Conservation (phyloP, 2,329 filamentous ascomycete genomes). For the Curvularia spicifera region DNA sequence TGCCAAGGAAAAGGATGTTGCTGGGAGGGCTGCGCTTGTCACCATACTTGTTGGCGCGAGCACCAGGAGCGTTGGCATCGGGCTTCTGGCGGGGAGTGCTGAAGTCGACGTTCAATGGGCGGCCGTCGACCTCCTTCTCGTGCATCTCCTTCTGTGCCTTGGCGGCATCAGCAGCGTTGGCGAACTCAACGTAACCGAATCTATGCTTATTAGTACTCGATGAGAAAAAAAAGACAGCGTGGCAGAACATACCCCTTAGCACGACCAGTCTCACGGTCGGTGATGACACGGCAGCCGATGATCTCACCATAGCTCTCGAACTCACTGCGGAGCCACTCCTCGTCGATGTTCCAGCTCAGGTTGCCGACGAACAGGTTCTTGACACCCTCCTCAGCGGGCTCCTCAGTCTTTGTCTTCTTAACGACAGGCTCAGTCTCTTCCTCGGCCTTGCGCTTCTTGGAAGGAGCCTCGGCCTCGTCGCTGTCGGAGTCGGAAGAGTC, state of each 20-base stretch:
- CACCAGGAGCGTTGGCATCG: slow-evolving; percentile 51
- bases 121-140: slow-evolving; percentile 74
- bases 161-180: slow-evolving; percentile 68
- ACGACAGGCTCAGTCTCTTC: slow-evolving; percentile 57
- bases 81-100: slow-evolving; percentile 69
- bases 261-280: slow-evolving; percentile 78
- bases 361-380: slow-evolving; percentile 87
- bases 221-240: not conserved
- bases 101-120: slow-evolving; percentile 79
- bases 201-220: slow-evolving; percentile 48
- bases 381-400: slow-evolving; percentile 54
- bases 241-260: slow-evolving; percentile 71
- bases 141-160: slow-evolving; percentile 78
- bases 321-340: slow-evolving; percentile 78
- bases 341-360: slow-evolving; percentile 89
- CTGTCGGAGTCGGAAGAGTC: slow-evolving; percentile 40
- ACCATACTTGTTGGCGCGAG: slow-evolving; percentile 72
- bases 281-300: slow-evolving; percentile 77
- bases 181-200: slow-evolving; percentile 93
- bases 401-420: slow-evolving; percentile 73
- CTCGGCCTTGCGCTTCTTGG: slow-evolving; percentile 73
- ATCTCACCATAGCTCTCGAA: slow-evolving; percentile 82
- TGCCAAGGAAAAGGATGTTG: slow-evolving; percentile 90
- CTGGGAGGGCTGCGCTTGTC: slow-evolving; percentile 80
- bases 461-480: slow-evolving; percentile 50